phyloP scores from a whole-genome alignment of 345 rosid genomes.

The Geranium rotundifolium region DNA sequence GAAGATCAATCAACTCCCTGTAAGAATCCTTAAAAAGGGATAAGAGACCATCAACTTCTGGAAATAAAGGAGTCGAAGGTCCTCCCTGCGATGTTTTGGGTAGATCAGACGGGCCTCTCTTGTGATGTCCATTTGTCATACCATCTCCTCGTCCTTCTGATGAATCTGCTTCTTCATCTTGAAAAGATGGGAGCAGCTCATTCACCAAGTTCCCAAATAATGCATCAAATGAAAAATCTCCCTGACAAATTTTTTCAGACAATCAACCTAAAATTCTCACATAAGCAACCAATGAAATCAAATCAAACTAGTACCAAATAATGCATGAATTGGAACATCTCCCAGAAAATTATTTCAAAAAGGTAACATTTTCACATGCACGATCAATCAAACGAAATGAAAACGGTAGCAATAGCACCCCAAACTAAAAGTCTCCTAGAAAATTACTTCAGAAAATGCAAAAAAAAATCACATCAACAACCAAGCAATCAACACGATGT shows the following conservation, averaged over 20 bases:
- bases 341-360: too few relatives aligned
- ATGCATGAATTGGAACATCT: too few relatives aligned
- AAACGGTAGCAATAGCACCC: too few relatives aligned
- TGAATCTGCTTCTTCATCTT: constrained; percentile 68
- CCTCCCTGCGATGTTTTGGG: constrained; percentile 35
- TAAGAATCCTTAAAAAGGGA: constrained; percentile 82
- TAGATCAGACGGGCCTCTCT: constrained; percentile 47
- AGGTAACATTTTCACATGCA: neutral
- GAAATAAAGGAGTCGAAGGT: constrained; percentile 61
- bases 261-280: constrained; percentile 2
- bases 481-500: neutral
- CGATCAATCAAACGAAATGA: neutral
- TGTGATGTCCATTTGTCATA: constrained; percentile 50
- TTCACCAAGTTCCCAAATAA: constrained; percentile 85
- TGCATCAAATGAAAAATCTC: constrained; percentile 95
- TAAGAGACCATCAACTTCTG: constrained; percentile 85
- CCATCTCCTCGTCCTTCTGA: constrained; percentile 24
- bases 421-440: neutral
- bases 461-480: too few relatives aligned
- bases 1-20: constrained; percentile 79
- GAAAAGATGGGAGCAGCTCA: constrained; percentile 68
- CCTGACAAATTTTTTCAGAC: constrained; percentile 30
- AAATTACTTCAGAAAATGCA: too few relatives aligned
- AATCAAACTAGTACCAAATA: neutral
- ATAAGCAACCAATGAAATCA: neutral